These are phyloP conservation scores for Vanderwaltozyma verrucispora DNA, from an alignment of 805 yeast genomes.

Conservation along the genomic window DNA sequence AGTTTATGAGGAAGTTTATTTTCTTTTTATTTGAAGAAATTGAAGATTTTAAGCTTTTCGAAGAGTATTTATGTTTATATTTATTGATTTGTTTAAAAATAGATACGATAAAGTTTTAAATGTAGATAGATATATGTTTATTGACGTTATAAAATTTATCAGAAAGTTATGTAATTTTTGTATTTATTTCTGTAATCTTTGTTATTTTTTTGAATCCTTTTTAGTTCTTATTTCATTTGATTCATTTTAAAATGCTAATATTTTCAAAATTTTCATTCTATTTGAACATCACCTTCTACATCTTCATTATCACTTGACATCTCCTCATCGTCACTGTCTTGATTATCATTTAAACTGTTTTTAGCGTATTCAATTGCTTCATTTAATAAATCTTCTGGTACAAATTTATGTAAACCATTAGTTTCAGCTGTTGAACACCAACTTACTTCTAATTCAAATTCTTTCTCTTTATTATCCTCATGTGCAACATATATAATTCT, in stretches of 20 bases:
- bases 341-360: slow-evolving; percentile 29
- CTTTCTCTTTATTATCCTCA: slow-evolving; percentile 96
- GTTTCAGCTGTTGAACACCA: slow-evolving; percentile 80
- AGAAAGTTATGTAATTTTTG: too few relatives aligned
- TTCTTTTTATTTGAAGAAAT: too few relatives aligned
- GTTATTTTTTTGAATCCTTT: background rate
- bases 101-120: too few relatives aligned
- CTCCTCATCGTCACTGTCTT: slow-evolving; percentile 16
- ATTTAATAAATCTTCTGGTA: slow-evolving; percentile 66
- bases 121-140: too few relatives aligned
- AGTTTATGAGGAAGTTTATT: too few relatives aligned
- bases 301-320: slow-evolving; percentile 6
- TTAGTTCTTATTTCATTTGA: background rate
- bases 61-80: too few relatives aligned
- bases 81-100: too few relatives aligned
- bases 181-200: too few relatives aligned
- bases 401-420: slow-evolving; percentile 64
- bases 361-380: slow-evolving; percentile 82
- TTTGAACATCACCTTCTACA: slow-evolving; percentile 9
- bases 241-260: slow-evolving; percentile 2
- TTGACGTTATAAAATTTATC: too few relatives aligned
- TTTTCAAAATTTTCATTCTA: slow-evolving; percentile 4
- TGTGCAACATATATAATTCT: slow-evolving; percentile 88
- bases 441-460: slow-evolving; percentile 86
- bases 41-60: too few relatives aligned